Evolutionary conservation across 2,329 filamentous ascomycete species (phyloP).

Genomic region (Hortaea werneckii): DNA sequence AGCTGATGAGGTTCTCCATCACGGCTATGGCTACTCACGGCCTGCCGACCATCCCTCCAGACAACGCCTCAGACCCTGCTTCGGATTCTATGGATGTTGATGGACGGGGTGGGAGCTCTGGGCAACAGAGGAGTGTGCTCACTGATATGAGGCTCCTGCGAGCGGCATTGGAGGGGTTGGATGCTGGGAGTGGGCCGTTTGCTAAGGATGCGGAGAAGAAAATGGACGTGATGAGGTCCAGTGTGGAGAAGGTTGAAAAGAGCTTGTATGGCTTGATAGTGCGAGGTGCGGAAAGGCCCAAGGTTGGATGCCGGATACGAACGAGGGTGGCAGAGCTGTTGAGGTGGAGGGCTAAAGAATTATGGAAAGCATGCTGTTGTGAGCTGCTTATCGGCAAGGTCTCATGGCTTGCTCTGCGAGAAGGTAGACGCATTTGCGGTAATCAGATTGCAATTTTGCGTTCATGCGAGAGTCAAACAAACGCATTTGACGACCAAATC

Average conservation of each 20-base stretch:
- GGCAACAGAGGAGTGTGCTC: constrained; percentile 51
- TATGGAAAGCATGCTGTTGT: no score
- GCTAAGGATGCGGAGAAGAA: constrained; percentile 63
- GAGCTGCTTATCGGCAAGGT: no score
- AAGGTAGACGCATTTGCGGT: no score
- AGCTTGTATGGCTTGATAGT: constrained; percentile 81
- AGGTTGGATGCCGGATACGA: constrained; percentile 79
- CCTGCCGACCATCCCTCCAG: constrained; percentile 36
- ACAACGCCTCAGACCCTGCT: constrained; percentile 13
- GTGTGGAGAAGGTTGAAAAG: constrained; percentile 88
- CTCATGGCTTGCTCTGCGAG: no score
- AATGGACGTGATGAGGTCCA: constrained; percentile 73
- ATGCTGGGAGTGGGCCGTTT: constrained; percentile 47
- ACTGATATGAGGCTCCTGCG: constrained; percentile 71
- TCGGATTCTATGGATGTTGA: constrained; percentile 18
- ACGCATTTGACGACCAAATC: no score
- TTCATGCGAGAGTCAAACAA: no score
- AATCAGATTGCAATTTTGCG: no score
- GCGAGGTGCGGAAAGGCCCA: constrained; percentile 76
- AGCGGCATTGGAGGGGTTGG: constrained; percentile 63
- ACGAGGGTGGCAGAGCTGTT: constrained; percentile 28
- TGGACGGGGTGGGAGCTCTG: neutral
- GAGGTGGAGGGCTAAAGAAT: constrained; percentile 28
- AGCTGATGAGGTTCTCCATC: constrained; percentile 94
- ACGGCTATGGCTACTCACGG: constrained; percentile 72